Evolutionary conservation across 2,329 filamentous ascomycete genomes (phyloP).

Genomic region (Dryadomyces quercus-mongolicae): DNA sequence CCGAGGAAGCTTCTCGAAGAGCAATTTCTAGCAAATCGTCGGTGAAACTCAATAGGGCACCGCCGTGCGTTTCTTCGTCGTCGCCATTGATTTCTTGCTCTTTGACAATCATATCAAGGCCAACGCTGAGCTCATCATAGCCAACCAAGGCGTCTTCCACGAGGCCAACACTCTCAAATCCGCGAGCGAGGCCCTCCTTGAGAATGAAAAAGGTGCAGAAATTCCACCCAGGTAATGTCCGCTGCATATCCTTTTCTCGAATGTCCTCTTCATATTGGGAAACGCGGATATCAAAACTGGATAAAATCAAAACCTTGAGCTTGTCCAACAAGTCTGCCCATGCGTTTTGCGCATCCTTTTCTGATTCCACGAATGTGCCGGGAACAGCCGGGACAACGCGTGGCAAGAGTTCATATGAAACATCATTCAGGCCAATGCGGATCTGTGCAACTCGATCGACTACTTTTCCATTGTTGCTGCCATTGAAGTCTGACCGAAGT

Average conservation of each 20-base stretch:
- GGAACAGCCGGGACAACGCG: constrained; percentile 51
- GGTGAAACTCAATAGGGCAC: constrained; percentile 59
- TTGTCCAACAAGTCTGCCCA: constrained; percentile 79
- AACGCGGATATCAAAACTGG: constrained; percentile 82
- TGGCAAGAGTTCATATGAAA: constrained; percentile 52
- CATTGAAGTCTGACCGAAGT: constrained; percentile 80
- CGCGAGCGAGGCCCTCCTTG: constrained; percentile 86
- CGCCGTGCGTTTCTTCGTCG: constrained; percentile 53
- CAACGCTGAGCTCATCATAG: constrained; percentile 87
- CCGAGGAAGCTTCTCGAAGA: constrained; percentile 32
- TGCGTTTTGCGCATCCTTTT: constrained; percentile 67
- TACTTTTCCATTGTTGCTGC: constrained; percentile 57
- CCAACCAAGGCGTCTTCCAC: constrained; percentile 91
- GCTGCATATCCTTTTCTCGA: constrained; percentile 80
- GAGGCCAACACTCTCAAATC: constrained; percentile 90
- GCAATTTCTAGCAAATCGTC: constrained; percentile 56
- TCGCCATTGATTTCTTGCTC: constrained; percentile 50
- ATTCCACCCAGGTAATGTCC: constrained; percentile 88
- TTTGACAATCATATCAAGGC: constrained; percentile 69
- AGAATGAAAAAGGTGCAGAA: constrained; percentile 99
- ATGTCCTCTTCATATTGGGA: constrained; percentile 96
- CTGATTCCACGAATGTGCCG: constrained; percentile 54
- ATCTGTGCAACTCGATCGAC: constrained; percentile 78
- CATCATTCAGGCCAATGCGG: constrained; percentile 59
- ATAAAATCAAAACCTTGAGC: constrained; percentile 75